Base-by-base conservation (phyloP, 2,329 filamentous ascomycete genomes). In the Xenoacremonium recifei region DNA sequence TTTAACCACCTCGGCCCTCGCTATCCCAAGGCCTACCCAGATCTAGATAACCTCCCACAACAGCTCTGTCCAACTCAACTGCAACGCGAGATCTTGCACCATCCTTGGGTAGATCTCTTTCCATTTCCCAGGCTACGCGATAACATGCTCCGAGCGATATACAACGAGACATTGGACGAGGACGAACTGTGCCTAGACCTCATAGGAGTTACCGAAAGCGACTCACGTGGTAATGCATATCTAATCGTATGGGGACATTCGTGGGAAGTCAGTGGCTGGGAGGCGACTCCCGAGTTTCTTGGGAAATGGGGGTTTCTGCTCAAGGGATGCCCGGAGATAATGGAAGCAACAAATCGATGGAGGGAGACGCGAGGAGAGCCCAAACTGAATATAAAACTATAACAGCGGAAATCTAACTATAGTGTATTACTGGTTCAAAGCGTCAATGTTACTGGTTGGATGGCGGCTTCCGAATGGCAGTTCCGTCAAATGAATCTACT, bases 181-280 rank as follows among this genome's bases (percentile, higher is more conserved):
- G 53, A 57, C 15, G 42, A 48, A 18, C 7, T 58, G 12, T 58
- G 55, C 17, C n/a, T 44, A 2, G 55, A 56, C 3, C 34, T 58
- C 1, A 16, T 54, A 2, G 43, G 44, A 6, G 19, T 53, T 0
- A 37, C 23, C 10, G 39, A 41, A 5, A 44, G 35, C 2, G 16
- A 25, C 9, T 20, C 42, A 0, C 16, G 40, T 13, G 46, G 55
- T 2, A 39, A 51, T 4, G 43, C 52, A 1, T 51, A 46, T 2
- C 34, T 77, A 2, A 59, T 77, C 11, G 69, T 76, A 2, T 78
- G 74, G 75, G 70, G 72, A 0, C 68, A 73, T 5, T 61, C 73
- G 1, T 70, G 66, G 59, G 64, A 76, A 25, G 41, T 61, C 3
- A 45, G 47, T 0, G 68, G 64, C 9, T 79, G 75, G 76, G 75